Evolutionary conservation across 148 eudicot genomes (phyloP), one percentile per base, ranked within the genome.

Genomic region (Cornus florida): DNA sequence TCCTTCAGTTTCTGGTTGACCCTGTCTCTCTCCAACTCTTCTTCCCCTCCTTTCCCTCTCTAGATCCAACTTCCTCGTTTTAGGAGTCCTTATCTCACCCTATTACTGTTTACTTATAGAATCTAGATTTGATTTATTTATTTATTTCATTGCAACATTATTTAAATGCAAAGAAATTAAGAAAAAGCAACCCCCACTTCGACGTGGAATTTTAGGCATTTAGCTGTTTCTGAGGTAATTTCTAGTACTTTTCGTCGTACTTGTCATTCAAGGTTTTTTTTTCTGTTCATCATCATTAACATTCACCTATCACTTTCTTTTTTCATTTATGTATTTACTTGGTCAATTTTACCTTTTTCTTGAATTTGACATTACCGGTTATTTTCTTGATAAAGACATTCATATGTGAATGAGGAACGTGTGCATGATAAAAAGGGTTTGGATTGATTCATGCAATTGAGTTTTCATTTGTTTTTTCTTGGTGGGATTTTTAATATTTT

Each of bases 141-240:
- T n/a, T 53, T 6, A 28, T 62, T 62, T 20, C 8, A 62, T 0
- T 0, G 2, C 17, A 62, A 62, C 2, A 62, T 17, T 62, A 62
- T 43, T 10, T 19, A 41, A 43, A 32, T 68, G 53, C 33, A 69
- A 53, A 20, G 67, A 62, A 62, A 62, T 13, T 6, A 69, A 69
- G n/a, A 71, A 6, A 78, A 68, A 32, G 50, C 46, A 68, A 70
- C 35, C 10, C 41, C 57, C 59, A n/a, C 69, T 68, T 69, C 59
- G 68, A 56, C 78, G 73, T 80, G 78, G 68, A 74, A 33, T 68
- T 80, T 74, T 12, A 53, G 59, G 59, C n/a, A n/a, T n/a, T n/a
- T n/a, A n/a, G n/a, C 68, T 67, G 35, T 59, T 80, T 31, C 59
- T 75, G 69, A 80, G 82, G 82, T 80, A 69, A 80, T 68, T 69